Base-by-base conservation (phyloP, 352 stramenopile species). In the Blastocystis sp. region DNA sequence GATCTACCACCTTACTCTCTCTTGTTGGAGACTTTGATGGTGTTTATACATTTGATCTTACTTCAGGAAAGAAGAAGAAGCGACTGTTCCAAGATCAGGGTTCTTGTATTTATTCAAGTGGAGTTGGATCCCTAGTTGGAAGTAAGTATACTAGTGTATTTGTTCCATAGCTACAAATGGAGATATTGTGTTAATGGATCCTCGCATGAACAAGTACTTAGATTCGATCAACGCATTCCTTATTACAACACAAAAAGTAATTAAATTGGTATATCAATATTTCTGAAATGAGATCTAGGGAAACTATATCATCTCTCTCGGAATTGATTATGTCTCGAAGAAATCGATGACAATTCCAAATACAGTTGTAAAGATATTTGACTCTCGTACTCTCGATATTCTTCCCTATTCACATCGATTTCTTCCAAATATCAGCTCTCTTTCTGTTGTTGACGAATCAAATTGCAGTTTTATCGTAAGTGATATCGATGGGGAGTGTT, bases 21-120 rank as follows among this genome's bases (percentile, higher is more conserved):
- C 53, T 84, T 17, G 73, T 84, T 44, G 73, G 73, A 33, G 73
- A 84, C 27, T 84, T 84, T 44, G 53, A 60, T 7, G 73, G 73
- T 13, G 13, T 84, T 53, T 84, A 84, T 57, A 68, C 53, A 22
- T 84, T 84, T 35, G 73, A 84, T 44, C 17, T 84, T n/a, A 22
- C 68, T 37, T 84, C 73, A 3, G 73, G 73, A 13, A 84, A 84
- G 56, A 84, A 84, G 53, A 84, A 84, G 51, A 84, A 84, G 56
- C 73, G 73, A 13, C 11, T 42, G 7, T 84, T 84, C 33, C 51
- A 66, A 37, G 73, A 84, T 42, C 51, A 84, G 11, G 73, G 73
- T 64, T 84, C 73, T 24, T 84, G 73, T 42, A 27, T 84, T 7
- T 84, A 84, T 64, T 84, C 73, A 11, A 68, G 73, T 44, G 27